phyloP scores from a whole-genome alignment of 2,329 filamentous ascomycete genomes.

The Phyllosticta citribraziliensis region DNA sequence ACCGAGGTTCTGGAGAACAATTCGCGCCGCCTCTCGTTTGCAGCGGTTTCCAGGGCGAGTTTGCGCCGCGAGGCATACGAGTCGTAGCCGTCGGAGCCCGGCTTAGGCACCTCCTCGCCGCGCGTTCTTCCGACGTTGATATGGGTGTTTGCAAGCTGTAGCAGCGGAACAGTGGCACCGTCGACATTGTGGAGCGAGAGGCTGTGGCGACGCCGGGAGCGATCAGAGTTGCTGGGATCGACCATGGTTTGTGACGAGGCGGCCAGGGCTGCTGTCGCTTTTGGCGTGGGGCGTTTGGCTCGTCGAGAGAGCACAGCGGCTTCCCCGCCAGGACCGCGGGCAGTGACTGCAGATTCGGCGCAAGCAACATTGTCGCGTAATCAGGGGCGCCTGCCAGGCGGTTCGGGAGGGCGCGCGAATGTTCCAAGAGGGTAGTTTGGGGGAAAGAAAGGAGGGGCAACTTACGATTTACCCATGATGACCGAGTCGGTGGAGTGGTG shows the following conservation, averaged over 20 bases:
- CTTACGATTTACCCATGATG: constrained; percentile 34
- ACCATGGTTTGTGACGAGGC: not conserved
- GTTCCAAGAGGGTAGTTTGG: not conserved
- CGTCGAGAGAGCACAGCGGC: not conserved
- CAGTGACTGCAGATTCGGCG: not conserved
- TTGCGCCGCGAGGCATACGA: constrained; percentile 18
- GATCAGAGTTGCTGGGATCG: not conserved
- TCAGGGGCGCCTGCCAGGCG: constrained; percentile 1
- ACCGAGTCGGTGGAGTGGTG: not conserved
- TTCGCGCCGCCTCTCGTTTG: constrained; percentile 17
- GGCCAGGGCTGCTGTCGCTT: not conserved
- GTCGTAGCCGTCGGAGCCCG: constrained; percentile 18
- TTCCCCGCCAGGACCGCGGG: not conserved
- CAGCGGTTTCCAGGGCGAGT: constrained; percentile 20
- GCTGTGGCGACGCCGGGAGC: constrained; percentile 4
- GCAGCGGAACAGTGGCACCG: constrained; percentile 15
- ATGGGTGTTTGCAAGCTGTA: constrained; percentile 17
- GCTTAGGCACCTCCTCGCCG: constrained; percentile 16
- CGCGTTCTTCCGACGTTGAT: constrained; percentile 25
- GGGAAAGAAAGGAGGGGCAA: constrained; percentile 11
- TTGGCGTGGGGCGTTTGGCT: not conserved
- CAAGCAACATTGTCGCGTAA: not conserved
- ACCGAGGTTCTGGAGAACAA: constrained; percentile 18
- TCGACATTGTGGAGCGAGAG: constrained; percentile 1
- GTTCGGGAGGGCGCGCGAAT: not conserved